Conservation (phyloP, 1,284 basidiomycete genomes). For the Mycena citricolor region DNA sequence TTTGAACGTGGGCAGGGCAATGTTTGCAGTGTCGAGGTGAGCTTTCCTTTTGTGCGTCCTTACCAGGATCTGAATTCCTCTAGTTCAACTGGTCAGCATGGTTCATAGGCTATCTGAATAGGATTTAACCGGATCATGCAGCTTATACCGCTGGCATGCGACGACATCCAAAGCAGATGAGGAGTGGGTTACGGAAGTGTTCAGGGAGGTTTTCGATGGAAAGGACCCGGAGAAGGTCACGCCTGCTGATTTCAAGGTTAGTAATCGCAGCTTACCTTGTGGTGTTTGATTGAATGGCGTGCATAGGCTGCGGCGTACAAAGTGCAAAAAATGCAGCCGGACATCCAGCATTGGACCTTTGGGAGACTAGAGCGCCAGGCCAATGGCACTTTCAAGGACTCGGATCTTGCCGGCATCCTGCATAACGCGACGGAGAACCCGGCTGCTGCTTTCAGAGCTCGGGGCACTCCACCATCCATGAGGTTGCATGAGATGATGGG, state of each 20-base stretch:
- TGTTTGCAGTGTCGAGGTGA: constrained; percentile 73
- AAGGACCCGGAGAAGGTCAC: constrained; percentile 58
- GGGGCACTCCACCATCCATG: constrained; percentile 74
- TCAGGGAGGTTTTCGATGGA: constrained; percentile 51
- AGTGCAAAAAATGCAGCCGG: constrained; percentile 41
- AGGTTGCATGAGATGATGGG: constrained; percentile 81
- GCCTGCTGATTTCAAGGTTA: constrained; percentile 54
- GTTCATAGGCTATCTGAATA: too few species aligned
- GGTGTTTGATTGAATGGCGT: background rate
- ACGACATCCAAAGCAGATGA: constrained; percentile 71
- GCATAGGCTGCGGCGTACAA: constrained; percentile 37
- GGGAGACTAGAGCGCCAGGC: constrained; percentile 61
- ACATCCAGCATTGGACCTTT: constrained; percentile 67
- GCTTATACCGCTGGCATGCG: constrained; percentile 81
- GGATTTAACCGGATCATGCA: too few species aligned
- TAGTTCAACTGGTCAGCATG: constrained; percentile 28
- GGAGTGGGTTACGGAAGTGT: constrained; percentile 57
- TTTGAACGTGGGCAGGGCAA: constrained; percentile 79
- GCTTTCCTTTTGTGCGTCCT: constrained; percentile 24
- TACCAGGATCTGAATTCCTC: too few species aligned
- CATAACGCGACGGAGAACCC: constrained; percentile 73
- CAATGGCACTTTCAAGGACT: constrained; percentile 68
- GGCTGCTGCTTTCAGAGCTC: constrained; percentile 77
- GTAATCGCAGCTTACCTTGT: too few species aligned
- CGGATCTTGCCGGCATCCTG: constrained; percentile 68